Percentiles rank a stretch among this genome's conserved stretches.
These are phyloP conservation scores for Seiridium unicorne DNA, from an alignment of 2,329 filamentous ascomycete species.

Conservation along the genomic window DNA sequence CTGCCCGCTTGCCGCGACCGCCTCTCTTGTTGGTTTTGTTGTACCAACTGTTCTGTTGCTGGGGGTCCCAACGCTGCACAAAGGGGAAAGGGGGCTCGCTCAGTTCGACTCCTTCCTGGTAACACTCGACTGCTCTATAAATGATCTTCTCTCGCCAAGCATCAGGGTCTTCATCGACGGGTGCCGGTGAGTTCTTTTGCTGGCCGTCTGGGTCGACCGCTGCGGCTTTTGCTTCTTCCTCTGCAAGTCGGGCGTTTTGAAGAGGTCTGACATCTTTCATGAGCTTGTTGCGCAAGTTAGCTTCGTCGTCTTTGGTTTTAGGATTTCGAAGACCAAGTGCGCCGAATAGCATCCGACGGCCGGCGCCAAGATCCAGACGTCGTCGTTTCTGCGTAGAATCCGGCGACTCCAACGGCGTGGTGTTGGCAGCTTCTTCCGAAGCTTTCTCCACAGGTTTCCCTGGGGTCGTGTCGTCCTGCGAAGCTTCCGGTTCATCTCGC, in stretches of 20 bases:
- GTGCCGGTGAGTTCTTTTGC: constrained; percentile 7
- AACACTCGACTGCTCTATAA: constrained; percentile 81
- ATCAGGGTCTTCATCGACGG: constrained; percentile 48
- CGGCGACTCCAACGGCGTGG: constrained; percentile 9
- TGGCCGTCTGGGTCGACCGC: constrained; percentile 20
- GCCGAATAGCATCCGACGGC: constrained; percentile 68
- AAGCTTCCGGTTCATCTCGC: constrained; percentile 9
- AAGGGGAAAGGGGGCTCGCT: constrained; percentile 87
- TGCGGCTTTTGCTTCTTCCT: constrained; percentile 13
- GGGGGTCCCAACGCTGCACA: constrained; percentile 81
- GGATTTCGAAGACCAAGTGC: constrained; percentile 69
- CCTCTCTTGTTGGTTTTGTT: constrained; percentile 38
- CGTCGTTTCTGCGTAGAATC: constrained; percentile 26
- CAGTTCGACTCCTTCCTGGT: constrained; percentile 64
- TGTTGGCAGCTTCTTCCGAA: neutral
- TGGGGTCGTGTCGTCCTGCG: neutral
- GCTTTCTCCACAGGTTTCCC: neutral
- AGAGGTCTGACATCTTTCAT: constrained; percentile 50
- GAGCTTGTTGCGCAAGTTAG: constrained; percentile 57
- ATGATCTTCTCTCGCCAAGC: constrained; percentile 74
- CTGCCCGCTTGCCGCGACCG: constrained; percentile 48
- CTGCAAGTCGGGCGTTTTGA: constrained; percentile 30
- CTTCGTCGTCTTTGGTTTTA: constrained; percentile 67
- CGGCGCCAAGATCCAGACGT: constrained; percentile 53
- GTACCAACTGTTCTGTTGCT: constrained; percentile 53